Conservation (phyloP, 2,329 filamentous ascomycete genomes). For the Fusarium liriodendri region DNA sequence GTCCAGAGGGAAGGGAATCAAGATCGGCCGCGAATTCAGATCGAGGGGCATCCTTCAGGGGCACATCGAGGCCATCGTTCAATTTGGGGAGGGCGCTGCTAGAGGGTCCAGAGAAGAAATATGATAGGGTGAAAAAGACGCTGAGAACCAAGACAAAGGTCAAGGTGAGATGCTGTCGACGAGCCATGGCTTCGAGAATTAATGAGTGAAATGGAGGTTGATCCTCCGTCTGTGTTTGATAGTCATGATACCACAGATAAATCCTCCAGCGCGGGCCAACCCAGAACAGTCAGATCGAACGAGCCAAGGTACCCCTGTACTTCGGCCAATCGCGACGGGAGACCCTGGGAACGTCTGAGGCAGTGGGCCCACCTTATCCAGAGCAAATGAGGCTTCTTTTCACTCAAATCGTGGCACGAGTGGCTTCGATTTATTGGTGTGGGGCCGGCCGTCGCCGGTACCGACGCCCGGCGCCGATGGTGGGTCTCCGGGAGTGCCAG, state of each 20-base stretch:
- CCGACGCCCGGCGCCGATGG: constrained; percentile 17
- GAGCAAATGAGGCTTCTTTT: constrained; percentile 11
- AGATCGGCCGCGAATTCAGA: constrained; percentile 54
- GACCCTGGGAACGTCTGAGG: constrained; percentile 30
- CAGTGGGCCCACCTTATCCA: constrained; percentile 14
- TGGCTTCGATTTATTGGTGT: constrained; percentile 14
- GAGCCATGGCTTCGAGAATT: constrained; percentile 56
- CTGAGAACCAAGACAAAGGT: constrained; percentile 66
- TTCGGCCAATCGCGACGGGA: constrained; percentile 28
- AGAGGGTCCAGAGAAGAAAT: constrained; percentile 65
- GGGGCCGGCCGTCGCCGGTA: constrained; percentile 38
- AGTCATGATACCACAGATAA: constrained; percentile 38
- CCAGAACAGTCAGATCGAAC: constrained; percentile 35
- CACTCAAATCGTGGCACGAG: constrained; percentile 28
- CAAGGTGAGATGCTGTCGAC: constrained; percentile 64
- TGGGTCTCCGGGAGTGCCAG: constrained; percentile 20
- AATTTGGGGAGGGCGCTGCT: constrained; percentile 31
- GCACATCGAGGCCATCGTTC: constrained; percentile 36
- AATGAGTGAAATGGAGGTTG: constrained; percentile 38
- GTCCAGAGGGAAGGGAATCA: constrained; percentile 55
- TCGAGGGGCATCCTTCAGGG: constrained; percentile 42
- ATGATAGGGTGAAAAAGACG: constrained; percentile 67
- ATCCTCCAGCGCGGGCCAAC: constrained; percentile 18
- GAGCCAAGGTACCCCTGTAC: constrained; percentile 25
- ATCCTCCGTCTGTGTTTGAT: constrained; percentile 36